phyloP scores from a whole-genome alignment of 495 filamentous ascomycete genomes.

The Jackrogersella minutella region DNA sequence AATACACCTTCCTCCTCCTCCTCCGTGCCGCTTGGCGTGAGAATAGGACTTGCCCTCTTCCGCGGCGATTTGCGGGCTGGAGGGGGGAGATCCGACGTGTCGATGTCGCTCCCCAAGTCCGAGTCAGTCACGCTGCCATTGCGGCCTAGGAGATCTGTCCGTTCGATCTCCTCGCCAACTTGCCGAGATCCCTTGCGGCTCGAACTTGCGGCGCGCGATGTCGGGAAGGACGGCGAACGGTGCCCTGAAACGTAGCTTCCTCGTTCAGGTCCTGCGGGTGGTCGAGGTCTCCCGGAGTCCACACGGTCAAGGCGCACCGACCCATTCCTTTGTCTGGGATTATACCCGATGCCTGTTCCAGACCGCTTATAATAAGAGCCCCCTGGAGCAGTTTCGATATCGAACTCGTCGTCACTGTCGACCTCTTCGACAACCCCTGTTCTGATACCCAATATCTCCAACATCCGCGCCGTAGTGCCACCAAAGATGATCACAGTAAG shows the following conservation, averaged over 20 bases:
- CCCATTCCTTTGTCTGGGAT: conserved; percentile 63
- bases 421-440: conserved; percentile 97
- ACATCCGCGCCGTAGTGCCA: conserved; percentile 97
- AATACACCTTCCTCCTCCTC: conserved; percentile 47
- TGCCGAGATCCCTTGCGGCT: conserved; percentile 57
- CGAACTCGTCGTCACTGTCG: conserved; percentile 97
- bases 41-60: conserved; percentile 65
- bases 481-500: conserved; percentile 98
- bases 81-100: conserved; percentile 68
- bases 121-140: conserved; percentile 68
- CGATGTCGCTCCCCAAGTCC: conserved; percentile 68
- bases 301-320: conserved; percentile 45
- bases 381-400: conserved; percentile 84
- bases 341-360: conserved; percentile 74
- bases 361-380: conserved; percentile 78
- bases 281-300: conserved; percentile 38
- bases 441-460: conserved; percentile 92
- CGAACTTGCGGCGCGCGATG: conserved; percentile 52
- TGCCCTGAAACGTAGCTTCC: conserved; percentile 63
- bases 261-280: conserved; percentile 51
- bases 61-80: conserved; percentile 52
- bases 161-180: conserved; percentile 61
- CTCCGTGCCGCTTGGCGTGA: conserved; percentile 43
- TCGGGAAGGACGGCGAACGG: conserved; percentile 53
- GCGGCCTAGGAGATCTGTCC: conserved; percentile 68